Percentiles rank a stretch among this genome's conserved stretches.
These are phyloP conservation scores for Suhomyces wounanorum DNA, from an alignment of 1,139 yeast species.

Conservation along the genomic window DNA sequence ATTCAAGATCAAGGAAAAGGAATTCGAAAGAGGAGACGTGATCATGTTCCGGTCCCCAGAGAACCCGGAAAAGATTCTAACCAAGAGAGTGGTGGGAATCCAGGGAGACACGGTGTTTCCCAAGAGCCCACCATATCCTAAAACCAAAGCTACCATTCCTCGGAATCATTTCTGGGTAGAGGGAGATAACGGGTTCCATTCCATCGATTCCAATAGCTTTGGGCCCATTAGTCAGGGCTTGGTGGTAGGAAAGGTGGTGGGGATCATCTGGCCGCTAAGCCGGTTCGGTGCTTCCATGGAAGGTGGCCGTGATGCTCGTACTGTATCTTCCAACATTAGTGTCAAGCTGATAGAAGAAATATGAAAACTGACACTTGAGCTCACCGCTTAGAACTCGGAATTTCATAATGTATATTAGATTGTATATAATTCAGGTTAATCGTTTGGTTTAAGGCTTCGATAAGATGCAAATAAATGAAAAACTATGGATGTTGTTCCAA, in stretches of 20 bases:
- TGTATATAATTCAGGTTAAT: neutral
- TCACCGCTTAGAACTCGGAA: neutral
- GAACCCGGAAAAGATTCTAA: constrained; percentile 69
- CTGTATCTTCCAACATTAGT: neutral
- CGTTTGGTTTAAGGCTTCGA: neutral
- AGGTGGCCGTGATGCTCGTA: constrained; percentile 44
- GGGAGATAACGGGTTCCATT: constrained; percentile 84
- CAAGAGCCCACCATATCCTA: constrained; percentile 62
- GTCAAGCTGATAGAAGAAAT: constrained; percentile 13
- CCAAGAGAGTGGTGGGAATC: constrained; percentile 75
- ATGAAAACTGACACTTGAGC: neutral
- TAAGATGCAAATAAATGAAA: neutral
- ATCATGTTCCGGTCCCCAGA: constrained; percentile 76
- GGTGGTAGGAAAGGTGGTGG: constrained; percentile 70
- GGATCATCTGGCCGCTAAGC: constrained; percentile 66
- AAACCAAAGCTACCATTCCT: constrained; percentile 61
- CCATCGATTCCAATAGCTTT: constrained; percentile 79
- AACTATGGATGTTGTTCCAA: neutral
- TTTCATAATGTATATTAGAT: neutral
- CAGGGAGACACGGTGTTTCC: constrained; percentile 71
- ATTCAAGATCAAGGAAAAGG: constrained; percentile 51
- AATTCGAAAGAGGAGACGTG: constrained; percentile 65
- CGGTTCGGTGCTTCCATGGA: constrained; percentile 50
- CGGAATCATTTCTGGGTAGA: constrained; percentile 90
- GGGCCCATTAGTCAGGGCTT: constrained; percentile 85